Base-by-base conservation (phyloP, 2,329 filamentous ascomycete genomes). In the Thermothelomyces thermophilus region DNA sequence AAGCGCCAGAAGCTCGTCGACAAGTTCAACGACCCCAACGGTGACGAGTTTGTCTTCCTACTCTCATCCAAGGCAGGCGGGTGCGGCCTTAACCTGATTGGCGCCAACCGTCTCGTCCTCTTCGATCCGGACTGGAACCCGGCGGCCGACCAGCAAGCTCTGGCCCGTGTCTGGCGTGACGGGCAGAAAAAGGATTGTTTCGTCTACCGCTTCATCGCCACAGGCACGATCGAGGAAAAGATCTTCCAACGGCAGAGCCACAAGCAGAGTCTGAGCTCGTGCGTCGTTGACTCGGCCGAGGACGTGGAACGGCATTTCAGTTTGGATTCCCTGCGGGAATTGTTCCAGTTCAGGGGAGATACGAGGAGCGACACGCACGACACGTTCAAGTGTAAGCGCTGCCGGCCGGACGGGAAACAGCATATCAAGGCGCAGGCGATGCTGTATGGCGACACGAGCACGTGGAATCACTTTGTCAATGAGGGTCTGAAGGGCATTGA, bases 111-210 rank as follows among this genome's bases (percentile, higher is more conserved):
- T 11, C 82, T 98, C 2, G 87, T 98, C 1, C 80, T 98, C 35
- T 98, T 98, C 65, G 93, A 98, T 59, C 93, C 93, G 0, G 87
- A 93, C 68, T 98, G 93, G 93, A 98, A 98, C 62, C 93, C 93
- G 0, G 93, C 93, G 3, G 90, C 93, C 1, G 93, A 98, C 63
- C 93, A 98, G 67, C 93, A 98, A 70, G 93, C 93, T 3, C 78
- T 98, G 26, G 93, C 93, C 31, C 87, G 93, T 73, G 93, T 98
- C 17, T 98, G 93, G 93, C 87, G 93, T 75, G 93, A 98, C 62
- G 93, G 93, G 0, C 93, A 98, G 68, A 97, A 94, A 76, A 98
- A 98, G 65, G 93, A 98, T 63, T 98, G 93, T 64, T 98, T 98
- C 62, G 93, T 98, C 14, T 98, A 98, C 68, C 87, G 93, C n/a